phyloP scores from a whole-genome alignment of 2,329 filamentous ascomycete species.

The Grosmannia huntii region DNA sequence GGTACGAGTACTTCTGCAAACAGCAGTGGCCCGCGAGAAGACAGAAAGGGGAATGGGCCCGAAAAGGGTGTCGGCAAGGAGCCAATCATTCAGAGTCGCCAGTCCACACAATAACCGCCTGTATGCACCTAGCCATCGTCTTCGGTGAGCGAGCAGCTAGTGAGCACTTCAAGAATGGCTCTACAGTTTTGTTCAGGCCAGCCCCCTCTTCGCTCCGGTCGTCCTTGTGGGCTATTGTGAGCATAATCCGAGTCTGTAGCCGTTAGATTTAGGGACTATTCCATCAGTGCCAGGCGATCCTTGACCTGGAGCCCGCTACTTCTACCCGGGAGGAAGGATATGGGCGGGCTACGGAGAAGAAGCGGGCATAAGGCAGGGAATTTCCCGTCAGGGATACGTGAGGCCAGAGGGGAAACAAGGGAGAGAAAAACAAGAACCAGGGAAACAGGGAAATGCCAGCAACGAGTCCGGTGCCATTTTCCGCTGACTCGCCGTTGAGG shows the following conservation, averaged over 20 bases:
- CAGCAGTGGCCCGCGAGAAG: neutral
- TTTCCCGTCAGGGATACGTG: neutral
- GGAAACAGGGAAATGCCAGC: neutral
- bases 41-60: neutral
- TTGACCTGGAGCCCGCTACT: neutral
- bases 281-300: neutral
- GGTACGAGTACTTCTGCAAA: neutral
- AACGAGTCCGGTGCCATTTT: neutral
- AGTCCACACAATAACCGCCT: neutral
- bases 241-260: neutral
- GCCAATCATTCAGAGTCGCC: neutral
- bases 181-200: no score
- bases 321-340: no score
- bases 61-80: neutral
- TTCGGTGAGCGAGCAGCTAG: neutral
- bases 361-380: no score
- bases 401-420: no score
- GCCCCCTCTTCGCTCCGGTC: neutral
- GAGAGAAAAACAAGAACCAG: neutral
- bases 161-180: neutral
- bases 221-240: no score
- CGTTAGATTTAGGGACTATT: neutral
- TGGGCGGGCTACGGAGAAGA: no score
- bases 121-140: neutral
- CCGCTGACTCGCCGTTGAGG: no score